A percentile compares a stretch with the other conserved stretches of the same genome.
Conservation (phyloP, 2,329 filamentous ascomycete species). For the Periconia digitata region DNA sequence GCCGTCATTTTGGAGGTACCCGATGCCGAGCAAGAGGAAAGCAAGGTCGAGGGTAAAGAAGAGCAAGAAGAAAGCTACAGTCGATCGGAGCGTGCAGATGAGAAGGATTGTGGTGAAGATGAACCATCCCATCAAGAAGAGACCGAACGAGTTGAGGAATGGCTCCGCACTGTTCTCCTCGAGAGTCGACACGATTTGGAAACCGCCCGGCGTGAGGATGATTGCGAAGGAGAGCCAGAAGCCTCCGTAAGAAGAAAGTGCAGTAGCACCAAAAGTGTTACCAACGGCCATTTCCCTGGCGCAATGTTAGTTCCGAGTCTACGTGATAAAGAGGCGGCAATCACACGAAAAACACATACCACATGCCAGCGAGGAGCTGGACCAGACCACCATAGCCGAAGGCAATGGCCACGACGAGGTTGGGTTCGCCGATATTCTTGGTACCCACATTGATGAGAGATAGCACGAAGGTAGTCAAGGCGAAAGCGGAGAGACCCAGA, state of each 20-base stretch:
- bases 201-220: slow-evolving; percentile 57
- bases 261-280: slow-evolving; percentile 65
- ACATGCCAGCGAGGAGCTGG: slow-evolving; percentile 56
- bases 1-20: slow-evolving; percentile 51
- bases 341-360: slow-evolving; percentile 55
- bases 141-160: slow-evolving; percentile 57
- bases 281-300: slow-evolving; percentile 57
- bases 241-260: slow-evolving; percentile 62
- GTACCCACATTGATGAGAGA: slow-evolving; percentile 53
- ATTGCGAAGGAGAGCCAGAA: slow-evolving; percentile 65
- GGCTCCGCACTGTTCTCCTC: slow-evolving; percentile 27
- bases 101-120: slow-evolving; percentile 61
- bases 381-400: slow-evolving; percentile 55
- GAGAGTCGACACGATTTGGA: slow-evolving; percentile 52
- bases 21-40: slow-evolving; percentile 60
- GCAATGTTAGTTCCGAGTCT: slow-evolving; percentile 8
- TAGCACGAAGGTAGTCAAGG: slow-evolving; percentile 65
- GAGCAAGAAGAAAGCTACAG: slow-evolving; percentile 59
- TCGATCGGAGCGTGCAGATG: slow-evolving; percentile 59
- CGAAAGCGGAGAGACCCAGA: slow-evolving; percentile 64
- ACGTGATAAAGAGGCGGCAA: background rate
- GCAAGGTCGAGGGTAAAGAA: slow-evolving; percentile 61
- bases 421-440: slow-evolving; percentile 44
- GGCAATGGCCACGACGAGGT: slow-evolving; percentile 52
- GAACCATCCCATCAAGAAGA: slow-evolving; percentile 63